Percentiles rank a stretch among this genome's conserved stretches.
Evolutionary conservation across 176 grass and related monocot genomes (phyloP).

Genomic region (Pontederia crassipes): DNA sequence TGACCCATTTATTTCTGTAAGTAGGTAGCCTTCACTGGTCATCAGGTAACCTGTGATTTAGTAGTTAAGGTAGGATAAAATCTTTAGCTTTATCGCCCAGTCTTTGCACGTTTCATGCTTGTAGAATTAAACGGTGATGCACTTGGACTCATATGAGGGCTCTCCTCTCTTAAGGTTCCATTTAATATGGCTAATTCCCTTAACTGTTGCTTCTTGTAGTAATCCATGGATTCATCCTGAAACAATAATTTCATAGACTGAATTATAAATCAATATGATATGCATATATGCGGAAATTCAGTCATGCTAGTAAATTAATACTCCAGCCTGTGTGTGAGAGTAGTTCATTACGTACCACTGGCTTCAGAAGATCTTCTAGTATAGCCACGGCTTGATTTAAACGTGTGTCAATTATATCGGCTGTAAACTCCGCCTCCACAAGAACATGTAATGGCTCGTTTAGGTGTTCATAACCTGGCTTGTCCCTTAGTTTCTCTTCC

Average conservation of each 20-base stretch:
- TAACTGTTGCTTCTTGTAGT: slow-evolving; percentile 95
- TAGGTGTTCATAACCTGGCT: slow-evolving; percentile 96
- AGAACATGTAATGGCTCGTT: slow-evolving; percentile 88
- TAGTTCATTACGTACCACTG: slow-evolving; percentile 46
- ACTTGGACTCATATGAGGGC: slow-evolving; percentile 76
- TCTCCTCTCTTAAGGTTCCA: slow-evolving; percentile 86
- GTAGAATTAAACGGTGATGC: slow-evolving; percentile 86
- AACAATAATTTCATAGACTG: not conserved
- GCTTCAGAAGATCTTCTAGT: slow-evolving; percentile 92
- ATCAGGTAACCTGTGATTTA: not conserved
- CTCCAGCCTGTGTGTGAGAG: not conserved
- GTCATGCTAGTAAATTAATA: too few relatives aligned
- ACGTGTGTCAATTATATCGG: slow-evolving; percentile 70
- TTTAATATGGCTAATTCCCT: slow-evolving; percentile 95
- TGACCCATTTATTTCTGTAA: too few relatives aligned
- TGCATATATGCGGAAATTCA: too few relatives aligned
- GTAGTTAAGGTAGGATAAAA: not conserved
- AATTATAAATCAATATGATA: not conserved
- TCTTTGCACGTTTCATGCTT: slow-evolving; percentile 92
- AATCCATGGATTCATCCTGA: slow-evolving; percentile 95
- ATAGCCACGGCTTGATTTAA: slow-evolving; percentile 79
- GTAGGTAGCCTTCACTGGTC: too few relatives aligned
- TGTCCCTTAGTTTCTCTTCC: slow-evolving; percentile 99
- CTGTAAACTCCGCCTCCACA: slow-evolving; percentile 89
- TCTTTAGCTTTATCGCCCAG: slow-evolving; percentile 44